A percentile compares a stretch with the other conserved stretches of the same genome.
Evolutionary conservation across 306 rosid species (phyloP).

Genomic region (Rubus idaeus): DNA sequence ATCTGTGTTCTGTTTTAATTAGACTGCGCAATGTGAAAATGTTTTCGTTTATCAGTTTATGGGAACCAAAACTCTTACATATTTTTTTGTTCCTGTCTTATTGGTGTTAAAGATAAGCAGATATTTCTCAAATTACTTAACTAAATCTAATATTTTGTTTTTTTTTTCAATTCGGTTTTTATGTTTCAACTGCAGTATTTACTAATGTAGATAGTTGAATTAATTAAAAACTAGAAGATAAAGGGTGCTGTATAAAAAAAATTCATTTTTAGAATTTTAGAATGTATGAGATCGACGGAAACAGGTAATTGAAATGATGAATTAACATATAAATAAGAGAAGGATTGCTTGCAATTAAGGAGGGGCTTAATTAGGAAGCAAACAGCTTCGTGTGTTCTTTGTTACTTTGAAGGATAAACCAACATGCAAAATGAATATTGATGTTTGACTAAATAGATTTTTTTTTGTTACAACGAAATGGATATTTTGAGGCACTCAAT

Average conservation of each 20-base stretch:
- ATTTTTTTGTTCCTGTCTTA: too few relatives aligned
- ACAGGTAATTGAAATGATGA: background rate
- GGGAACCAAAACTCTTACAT: background rate
- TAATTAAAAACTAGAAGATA: background rate
- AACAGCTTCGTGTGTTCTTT: background rate
- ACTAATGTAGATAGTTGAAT: background rate
- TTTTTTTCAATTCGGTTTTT: background rate
- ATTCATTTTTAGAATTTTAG: too few relatives aligned
- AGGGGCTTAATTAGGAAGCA: background rate
- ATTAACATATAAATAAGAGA: background rate
- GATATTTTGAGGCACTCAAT: too few relatives aligned
- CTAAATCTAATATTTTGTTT: background rate
- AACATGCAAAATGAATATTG: background rate
- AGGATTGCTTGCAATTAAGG: background rate
- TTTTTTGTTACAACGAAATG: too few relatives aligned
- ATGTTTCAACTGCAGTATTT: background rate
- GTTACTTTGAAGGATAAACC: background rate
- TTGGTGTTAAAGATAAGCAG: background rate
- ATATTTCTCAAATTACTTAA: background rate
- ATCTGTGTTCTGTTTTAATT: background rate
- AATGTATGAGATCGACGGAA: too few relatives aligned
- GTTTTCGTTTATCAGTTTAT: too few relatives aligned
- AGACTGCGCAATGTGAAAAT: background rate
- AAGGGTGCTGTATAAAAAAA: too few relatives aligned
- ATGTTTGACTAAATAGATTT: too few relatives aligned